phyloP scores from a whole-genome alignment of 2,329 filamentous ascomycete species.

The Penicillium decumbens region DNA sequence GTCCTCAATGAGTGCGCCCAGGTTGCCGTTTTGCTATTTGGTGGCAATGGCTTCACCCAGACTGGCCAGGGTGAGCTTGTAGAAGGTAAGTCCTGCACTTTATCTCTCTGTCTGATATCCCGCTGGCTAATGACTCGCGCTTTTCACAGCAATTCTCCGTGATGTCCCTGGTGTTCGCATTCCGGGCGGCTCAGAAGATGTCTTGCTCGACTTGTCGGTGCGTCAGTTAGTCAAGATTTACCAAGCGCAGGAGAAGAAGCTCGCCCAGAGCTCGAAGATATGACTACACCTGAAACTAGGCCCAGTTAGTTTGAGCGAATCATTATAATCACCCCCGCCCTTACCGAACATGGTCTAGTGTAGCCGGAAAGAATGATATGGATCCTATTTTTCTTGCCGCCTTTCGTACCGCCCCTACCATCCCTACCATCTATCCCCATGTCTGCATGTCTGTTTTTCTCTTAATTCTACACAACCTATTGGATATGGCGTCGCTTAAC shows the following conservation, averaged over 20 bases:
- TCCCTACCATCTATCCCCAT: no score
- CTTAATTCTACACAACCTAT: no score
- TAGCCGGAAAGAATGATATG: no score
- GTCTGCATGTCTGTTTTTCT: no score
- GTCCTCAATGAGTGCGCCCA: constrained; percentile 68
- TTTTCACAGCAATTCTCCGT: constrained; percentile 53
- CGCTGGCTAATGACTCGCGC: constrained; percentile 27
- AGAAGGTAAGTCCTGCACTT: constrained; percentile 53
- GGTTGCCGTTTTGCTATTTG: constrained; percentile 65
- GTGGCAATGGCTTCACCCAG: constrained; percentile 67
- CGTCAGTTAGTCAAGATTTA: constrained; percentile 68
- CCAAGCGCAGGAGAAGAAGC: constrained; percentile 30
- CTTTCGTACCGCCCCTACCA: no score
- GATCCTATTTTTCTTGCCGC: no score
- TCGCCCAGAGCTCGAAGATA: constrained; percentile 29
- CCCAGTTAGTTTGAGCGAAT: neutral
- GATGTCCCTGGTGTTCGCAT: constrained; percentile 61
- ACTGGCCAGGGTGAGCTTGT: constrained; percentile 66
- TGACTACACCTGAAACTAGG: neutral
- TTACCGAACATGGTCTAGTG: no score
- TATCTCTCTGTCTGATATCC: constrained; percentile 1
- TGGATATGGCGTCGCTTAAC: no score
- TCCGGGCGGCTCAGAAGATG: constrained; percentile 67
- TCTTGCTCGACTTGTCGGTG: constrained; percentile 65
- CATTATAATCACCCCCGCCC: no score